These are phyloP conservation scores for Lobosporangium transversale DNA, from an alignment of 192 early-diverging fungal genomes.

Conservation along the genomic window DNA sequence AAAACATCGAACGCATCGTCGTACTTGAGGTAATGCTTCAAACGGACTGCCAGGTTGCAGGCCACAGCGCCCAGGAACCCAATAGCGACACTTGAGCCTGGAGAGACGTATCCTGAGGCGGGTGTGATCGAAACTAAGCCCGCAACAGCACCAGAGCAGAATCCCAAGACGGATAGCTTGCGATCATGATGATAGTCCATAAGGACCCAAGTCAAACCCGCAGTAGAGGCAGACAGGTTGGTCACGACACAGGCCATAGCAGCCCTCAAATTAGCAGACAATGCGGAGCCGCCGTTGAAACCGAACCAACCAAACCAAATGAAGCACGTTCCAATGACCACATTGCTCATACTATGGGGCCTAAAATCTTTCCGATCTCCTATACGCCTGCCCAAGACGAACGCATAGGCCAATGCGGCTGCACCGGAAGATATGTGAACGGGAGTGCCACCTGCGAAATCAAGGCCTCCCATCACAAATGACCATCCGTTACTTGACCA, in stretches of 20 bases:
- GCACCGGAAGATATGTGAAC: slow-evolving; percentile 94
- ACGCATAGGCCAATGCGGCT: slow-evolving; percentile 88
- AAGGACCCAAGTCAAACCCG: slow-evolving; percentile 85
- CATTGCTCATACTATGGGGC: slow-evolving; percentile 93
- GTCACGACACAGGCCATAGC: slow-evolving; percentile 88
- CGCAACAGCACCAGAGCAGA: slow-evolving; percentile 94
- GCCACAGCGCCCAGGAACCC: slow-evolving; percentile 76
- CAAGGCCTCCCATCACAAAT: slow-evolving; percentile 80
- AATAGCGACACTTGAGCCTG: slow-evolving; percentile 84
- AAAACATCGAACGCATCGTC: slow-evolving; percentile 95
- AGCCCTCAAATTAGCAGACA: slow-evolving; percentile 84
- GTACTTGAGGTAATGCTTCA: slow-evolving; percentile 88
- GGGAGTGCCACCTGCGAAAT: slow-evolving; percentile 97
- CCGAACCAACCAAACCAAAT: slow-evolving; percentile 98
- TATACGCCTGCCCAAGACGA: slow-evolving; percentile 85
- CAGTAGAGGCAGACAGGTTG: slow-evolving; percentile 85
- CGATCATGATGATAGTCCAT: slow-evolving; percentile 81
- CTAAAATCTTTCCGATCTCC: slow-evolving; percentile 78
- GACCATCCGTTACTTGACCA: slow-evolving; percentile 92
- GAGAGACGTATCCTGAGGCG: slow-evolving; percentile 86
- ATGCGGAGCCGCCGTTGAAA: slow-evolving; percentile 92
- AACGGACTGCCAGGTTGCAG: slow-evolving; percentile 84
- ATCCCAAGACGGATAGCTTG: slow-evolving; percentile 90
- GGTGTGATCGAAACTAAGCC: slow-evolving; percentile 96
- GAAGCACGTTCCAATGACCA: slow-evolving; percentile 88